phyloP scores from a whole-genome alignment of 2,329 filamentous ascomycete genomes.

The Penicillium occitanis region DNA sequence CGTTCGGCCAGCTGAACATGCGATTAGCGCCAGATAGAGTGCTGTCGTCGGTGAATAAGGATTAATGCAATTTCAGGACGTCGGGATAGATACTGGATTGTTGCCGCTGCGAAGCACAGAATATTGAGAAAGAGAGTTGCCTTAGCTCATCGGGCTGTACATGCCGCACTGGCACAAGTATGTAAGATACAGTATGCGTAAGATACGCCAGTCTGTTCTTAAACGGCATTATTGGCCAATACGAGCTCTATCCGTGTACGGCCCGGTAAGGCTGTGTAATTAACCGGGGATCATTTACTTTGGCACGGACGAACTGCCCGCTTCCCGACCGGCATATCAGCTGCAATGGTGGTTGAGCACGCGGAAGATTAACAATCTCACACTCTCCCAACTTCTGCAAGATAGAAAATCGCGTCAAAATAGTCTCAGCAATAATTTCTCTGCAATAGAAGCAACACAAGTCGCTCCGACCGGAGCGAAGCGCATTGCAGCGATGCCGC shows the following conservation, averaged over 20 bases:
- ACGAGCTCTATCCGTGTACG: background rate
- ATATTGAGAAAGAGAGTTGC: background rate
- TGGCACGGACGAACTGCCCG: background rate
- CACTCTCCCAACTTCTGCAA: background rate
- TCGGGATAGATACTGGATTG: background rate
- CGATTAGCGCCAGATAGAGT: background rate
- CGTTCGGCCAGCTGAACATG: background rate
- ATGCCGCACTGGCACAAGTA: background rate
- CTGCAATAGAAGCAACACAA: background rate
- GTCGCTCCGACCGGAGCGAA: background rate
- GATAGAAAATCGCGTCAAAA: too few relatives aligned
- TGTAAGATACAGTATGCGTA: background rate
- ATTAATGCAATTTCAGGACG: background rate
- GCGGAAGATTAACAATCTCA: background rate
- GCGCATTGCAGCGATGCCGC: conserved; percentile 2
- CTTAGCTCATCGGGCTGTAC: background rate
- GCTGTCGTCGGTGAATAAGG: background rate
- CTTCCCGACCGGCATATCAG: background rate
- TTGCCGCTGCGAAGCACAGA: background rate
- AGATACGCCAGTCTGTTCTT: background rate
- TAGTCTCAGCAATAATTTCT: background rate
- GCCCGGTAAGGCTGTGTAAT: background rate
- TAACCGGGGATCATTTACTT: background rate
- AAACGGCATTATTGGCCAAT: background rate
- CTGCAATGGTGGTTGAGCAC: background rate